Evolutionary conservation across 192 early-diverging fungal genomes (phyloP).

Genomic region (Dimargaris verticillata): DNA sequence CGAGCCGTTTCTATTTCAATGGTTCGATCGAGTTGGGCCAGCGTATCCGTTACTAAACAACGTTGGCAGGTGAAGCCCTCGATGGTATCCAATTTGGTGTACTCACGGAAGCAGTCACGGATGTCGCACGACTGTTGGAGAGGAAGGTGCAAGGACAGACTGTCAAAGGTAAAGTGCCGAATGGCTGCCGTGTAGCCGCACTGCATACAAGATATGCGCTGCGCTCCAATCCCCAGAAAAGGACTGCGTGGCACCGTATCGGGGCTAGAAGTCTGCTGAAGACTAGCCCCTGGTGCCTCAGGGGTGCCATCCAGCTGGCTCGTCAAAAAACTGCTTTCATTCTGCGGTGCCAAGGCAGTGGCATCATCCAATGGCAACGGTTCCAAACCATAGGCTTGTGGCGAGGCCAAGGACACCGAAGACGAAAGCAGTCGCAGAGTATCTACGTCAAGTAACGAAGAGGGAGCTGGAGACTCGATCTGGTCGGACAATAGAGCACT

Average conservation of each 20-base stretch:
- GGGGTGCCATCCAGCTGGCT: not conserved
- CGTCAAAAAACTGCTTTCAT: not conserved
- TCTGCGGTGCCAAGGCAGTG: not conserved
- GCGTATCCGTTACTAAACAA: not conserved
- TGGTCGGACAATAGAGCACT: conserved; percentile 6
- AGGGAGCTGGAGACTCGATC: not conserved
- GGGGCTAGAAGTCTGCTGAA: not conserved
- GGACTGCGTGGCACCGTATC: conserved; percentile 35
- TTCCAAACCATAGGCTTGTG: too few relatives aligned
- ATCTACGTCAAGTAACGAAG: not conserved
- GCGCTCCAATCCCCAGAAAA: conserved; percentile 59
- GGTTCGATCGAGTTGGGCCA: not conserved
- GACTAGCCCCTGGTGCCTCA: not conserved
- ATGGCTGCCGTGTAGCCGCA: conserved; percentile 67
- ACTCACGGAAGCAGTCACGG: not conserved
- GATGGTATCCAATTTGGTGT: conserved; percentile 3
- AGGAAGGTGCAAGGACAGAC: conserved; percentile 54
- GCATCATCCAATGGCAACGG: too few relatives aligned
- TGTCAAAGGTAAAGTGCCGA: conserved; percentile 69
- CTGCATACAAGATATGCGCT: conserved; percentile 52
- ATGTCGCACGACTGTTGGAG: not conserved
- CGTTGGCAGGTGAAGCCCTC: conserved; percentile 8
- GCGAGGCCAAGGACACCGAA: not conserved
- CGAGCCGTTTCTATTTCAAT: too few relatives aligned
- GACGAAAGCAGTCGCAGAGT: not conserved